These are phyloP conservation scores for Torulaspora delbrueckii DNA, from an alignment of 805 yeast genomes.

Conservation along the genomic window DNA sequence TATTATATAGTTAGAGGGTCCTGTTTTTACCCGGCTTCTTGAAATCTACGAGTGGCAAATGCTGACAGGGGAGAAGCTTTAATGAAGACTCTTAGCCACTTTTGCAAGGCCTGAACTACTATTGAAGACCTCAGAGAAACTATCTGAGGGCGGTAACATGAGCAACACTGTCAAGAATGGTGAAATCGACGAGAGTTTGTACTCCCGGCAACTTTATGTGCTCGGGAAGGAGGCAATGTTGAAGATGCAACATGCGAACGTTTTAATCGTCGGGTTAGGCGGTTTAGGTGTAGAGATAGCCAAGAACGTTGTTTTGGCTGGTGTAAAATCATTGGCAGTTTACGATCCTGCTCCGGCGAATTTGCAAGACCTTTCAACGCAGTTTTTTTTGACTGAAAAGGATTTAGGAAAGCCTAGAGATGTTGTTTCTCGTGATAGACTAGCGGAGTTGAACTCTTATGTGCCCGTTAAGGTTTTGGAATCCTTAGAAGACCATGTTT, in stretches of 20 bases:
- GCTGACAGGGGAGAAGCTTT: background rate
- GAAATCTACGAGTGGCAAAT: background rate
- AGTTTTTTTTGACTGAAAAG: constrained; percentile 66
- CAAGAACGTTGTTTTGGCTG: constrained; percentile 93
- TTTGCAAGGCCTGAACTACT: no score
- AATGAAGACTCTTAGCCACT: no score
- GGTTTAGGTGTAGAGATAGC: constrained; percentile 97
- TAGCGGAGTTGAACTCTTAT: constrained; percentile 82
- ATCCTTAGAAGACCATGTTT: constrained; percentile 49
- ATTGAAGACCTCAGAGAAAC: background rate
- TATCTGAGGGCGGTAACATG: constrained; percentile 1
- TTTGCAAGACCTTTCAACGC: constrained; percentile 76
- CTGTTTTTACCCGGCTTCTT: background rate
- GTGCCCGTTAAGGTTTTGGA: constrained; percentile 74
- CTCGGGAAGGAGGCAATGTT: constrained; percentile 98
- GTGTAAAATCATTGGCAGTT: constrained; percentile 84
- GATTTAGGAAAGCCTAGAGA: constrained; percentile 84
- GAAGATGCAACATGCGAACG: constrained; percentile 90
- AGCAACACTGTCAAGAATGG: constrained; percentile 17
- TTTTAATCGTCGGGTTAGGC: constrained; percentile 81
- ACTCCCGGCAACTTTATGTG: constrained; percentile 95
- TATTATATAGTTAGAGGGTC: background rate
- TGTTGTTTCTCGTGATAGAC: constrained; percentile 54
- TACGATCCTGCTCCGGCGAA: constrained; percentile 73
- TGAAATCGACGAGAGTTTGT: constrained; percentile 85